Evolutionary conservation across 352 stramenopile species (phyloP).

Genomic region (Globisporangium cederbergense): DNA sequence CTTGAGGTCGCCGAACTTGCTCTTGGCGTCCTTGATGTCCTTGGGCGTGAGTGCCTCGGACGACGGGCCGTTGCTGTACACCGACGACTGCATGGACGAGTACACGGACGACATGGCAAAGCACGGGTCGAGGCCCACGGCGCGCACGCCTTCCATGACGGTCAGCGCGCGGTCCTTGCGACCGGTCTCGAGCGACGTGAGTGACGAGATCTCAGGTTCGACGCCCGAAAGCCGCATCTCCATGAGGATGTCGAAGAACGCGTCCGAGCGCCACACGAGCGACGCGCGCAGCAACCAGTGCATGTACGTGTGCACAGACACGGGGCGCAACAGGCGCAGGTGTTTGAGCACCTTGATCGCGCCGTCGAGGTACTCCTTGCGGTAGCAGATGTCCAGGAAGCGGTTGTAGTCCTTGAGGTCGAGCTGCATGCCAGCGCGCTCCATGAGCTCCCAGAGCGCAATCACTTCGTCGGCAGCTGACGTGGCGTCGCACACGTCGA

Average conservation of each 20-base stretch:
- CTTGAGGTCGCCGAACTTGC: constrained; percentile 63
- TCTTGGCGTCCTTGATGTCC: constrained; percentile 41
- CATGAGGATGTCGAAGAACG: constrained; percentile 85
- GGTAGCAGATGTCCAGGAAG: constrained; percentile 77
- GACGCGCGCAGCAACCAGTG: constrained; percentile 78
- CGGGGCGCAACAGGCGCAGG: constrained; percentile 52
- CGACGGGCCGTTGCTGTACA: constrained; percentile 66
- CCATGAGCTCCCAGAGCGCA: constrained; percentile 71
- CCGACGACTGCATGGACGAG: constrained; percentile 70
- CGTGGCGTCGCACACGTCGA: constrained; percentile 69
- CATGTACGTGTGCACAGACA: constrained; percentile 81
- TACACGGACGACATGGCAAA: constrained; percentile 86
- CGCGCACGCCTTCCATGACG: constrained; percentile 85
- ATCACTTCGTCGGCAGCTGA: constrained; percentile 59
- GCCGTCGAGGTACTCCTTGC: constrained; percentile 71
- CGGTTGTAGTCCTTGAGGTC: constrained; percentile 58
- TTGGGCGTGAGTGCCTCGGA: constrained; percentile 44
- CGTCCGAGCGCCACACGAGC: constrained; percentile 76
- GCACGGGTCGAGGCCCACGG: constrained; percentile 77
- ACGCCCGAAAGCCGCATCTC: constrained; percentile 81
- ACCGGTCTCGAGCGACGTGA: constrained; percentile 81
- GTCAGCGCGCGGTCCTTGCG: constrained; percentile 81
- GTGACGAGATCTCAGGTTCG: constrained; percentile 78
- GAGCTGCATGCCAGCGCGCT: constrained; percentile 50
- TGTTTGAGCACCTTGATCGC: constrained; percentile 77